Evolutionary conservation across 257 asterid species (phyloP), one percentile per base, ranked within the genome.

Genomic region (Anisodus tanguticus): DNA sequence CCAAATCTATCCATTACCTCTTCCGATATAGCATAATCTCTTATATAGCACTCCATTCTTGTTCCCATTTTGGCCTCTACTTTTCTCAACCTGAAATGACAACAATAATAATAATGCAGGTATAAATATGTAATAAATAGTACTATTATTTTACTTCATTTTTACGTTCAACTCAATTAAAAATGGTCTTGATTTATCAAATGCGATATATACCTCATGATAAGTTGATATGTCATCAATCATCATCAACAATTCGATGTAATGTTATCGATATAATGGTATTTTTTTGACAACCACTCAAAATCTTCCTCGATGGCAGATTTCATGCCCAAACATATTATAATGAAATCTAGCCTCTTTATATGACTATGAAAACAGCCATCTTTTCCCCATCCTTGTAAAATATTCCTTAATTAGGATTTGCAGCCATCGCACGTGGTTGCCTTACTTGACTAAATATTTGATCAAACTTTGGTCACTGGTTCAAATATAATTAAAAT

Each of bases 151-250:
- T 1, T 57, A 57, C 17, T 57, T 57, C 16, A n/a, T 15, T 57
- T 57, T 19, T 15, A 41, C 6, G 5, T 6, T 41, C 62, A 15
- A 15, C 6, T 13, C 19, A 57, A 15, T 15, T 15, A 57, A 13
- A 57, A 57, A 4, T 2, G 2, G 6, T 57, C 19, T 57, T 57
- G 3, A 13, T 57, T 57, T 57, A 15, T 57, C 62, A 13, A 57
- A 6, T 15, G 8, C 62, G 6, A 49, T 47, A 63, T 64, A 4
- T 83, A 69, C 85, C 76, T 83, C 47, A 22, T 85, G 45, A 41
- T 41, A 83, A 0, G 87, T 82, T 26, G 85, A 83, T 4, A 62
- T 63, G 47, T 88, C 87, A 83, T 83, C 86, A 4, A 74, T 4
- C 8, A 84, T 88, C 87, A 83, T 83, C 86, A 4, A 74, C 4